Percentiles rank a stretch among this genome's conserved stretches.
Conservation (phyloP, 2,329 filamentous ascomycete genomes). For the Paramyrothecium sp. region DNA sequence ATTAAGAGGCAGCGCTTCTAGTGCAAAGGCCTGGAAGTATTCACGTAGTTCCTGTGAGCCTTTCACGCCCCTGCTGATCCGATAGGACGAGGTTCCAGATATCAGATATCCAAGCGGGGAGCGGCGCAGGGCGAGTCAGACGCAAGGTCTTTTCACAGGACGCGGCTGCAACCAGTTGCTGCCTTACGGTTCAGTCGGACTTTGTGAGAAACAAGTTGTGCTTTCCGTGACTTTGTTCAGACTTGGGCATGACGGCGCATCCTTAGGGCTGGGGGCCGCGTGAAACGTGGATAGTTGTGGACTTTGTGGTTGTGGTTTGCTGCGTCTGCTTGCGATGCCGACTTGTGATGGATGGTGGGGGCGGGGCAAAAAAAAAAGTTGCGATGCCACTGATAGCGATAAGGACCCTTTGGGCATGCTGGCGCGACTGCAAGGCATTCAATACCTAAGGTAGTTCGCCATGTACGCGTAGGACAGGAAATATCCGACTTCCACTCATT, state of each 20-base stretch:
- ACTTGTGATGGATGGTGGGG: conserved; percentile 1
- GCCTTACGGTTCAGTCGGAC: no score
- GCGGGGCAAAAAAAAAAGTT: not conserved
- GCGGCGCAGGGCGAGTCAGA: not conserved
- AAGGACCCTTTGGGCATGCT: not conserved
- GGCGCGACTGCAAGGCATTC: no score
- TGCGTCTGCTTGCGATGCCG: not conserved
- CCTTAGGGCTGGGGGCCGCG: not conserved
- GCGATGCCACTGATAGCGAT: not conserved
- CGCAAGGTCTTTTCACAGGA: not conserved
- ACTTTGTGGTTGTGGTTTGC: not conserved
- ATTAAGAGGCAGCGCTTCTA: no score
- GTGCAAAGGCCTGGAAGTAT: no score
- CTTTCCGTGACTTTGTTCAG: no score
- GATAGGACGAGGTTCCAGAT: no score
- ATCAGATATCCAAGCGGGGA: not conserved
- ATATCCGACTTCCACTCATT: no score
- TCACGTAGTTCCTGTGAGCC: no score
- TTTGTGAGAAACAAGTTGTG: no score
- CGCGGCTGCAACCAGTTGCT: not conserved
- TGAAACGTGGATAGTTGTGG: not conserved
- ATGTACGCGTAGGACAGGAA: no score
- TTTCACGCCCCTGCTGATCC: no score
- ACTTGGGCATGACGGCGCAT: not conserved
- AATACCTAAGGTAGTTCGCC: no score